Conservation (phyloP, 495 filamentous ascomycete species). For the Lasiosphaeria miniovina region DNA sequence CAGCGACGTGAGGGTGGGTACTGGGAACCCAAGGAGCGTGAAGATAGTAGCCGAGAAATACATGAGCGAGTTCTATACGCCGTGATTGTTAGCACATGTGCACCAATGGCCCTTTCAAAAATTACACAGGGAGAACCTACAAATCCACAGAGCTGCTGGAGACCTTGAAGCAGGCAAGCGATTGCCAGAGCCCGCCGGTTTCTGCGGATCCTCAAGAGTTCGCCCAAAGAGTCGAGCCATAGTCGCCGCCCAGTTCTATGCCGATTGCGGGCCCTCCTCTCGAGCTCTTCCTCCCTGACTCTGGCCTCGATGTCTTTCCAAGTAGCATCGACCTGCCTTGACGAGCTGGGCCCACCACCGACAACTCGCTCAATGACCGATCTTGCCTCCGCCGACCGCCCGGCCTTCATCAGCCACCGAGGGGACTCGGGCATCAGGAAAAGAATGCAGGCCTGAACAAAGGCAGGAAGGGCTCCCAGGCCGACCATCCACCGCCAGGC, state of each 20-base stretch:
- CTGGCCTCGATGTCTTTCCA: constrained; percentile 67
- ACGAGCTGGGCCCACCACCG: constrained; percentile 45
- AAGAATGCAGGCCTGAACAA: constrained; percentile 64
- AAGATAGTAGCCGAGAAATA: constrained; percentile 95
- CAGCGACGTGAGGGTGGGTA: constrained; percentile 77
- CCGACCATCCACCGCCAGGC: constrained; percentile 94
- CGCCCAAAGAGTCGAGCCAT: constrained; percentile 47
- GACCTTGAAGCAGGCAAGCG: constrained; percentile 77
- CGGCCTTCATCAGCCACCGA: constrained; percentile 75
- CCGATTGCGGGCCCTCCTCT: constrained; percentile 31
- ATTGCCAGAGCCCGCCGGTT: constrained; percentile 79
- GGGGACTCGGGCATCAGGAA: constrained; percentile 78
- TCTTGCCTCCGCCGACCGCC: constrained; percentile 56
- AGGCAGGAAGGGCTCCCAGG: constrained; percentile 73
- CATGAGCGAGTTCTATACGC: constrained; percentile 76
- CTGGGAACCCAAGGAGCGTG: constrained; percentile 69
- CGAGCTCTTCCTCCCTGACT: constrained; percentile 61
- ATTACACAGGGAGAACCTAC: constrained; percentile 40
- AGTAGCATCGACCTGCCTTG: constrained; percentile 51
- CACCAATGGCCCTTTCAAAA: not conserved
- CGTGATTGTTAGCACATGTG: not conserved
- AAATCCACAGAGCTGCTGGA: constrained; percentile 92
- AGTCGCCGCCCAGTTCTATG: constrained; percentile 21
- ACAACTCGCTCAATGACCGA: constrained; percentile 63
- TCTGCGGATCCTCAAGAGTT: constrained; percentile 57